Conservation (phyloP, 1,284 basidiomycete species). For the Singerocomus inundabilis region DNA sequence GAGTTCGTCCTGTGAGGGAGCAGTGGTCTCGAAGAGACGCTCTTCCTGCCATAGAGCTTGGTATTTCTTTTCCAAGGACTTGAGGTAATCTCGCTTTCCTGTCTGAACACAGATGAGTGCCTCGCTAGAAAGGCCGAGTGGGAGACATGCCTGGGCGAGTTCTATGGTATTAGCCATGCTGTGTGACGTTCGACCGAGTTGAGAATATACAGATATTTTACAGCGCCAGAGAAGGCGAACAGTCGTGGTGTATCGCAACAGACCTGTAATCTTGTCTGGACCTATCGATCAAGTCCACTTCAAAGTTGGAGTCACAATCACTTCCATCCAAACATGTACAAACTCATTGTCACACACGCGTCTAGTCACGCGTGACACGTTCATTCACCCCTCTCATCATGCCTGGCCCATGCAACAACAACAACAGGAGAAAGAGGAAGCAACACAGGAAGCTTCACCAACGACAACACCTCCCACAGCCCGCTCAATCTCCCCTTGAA, state of each 20-base stretch:
- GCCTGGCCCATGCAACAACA: constrained; percentile 49
- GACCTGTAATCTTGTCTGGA: constrained; percentile 26
- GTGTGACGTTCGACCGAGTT: constrained; percentile 11
- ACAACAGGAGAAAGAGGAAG: constrained; percentile 43
- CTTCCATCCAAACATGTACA: constrained; percentile 26
- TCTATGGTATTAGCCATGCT: constrained; percentile 55
- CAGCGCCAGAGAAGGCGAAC: constrained; percentile 34
- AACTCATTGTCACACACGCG: constrained; percentile 32
- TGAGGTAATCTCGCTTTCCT: constrained; percentile 87
- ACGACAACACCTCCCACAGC: background rate
- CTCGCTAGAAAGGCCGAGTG: background rate
- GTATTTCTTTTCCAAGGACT: constrained; percentile 79
- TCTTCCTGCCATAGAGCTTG: constrained; percentile 78
- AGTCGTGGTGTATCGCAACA: constrained; percentile 22
- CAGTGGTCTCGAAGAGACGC: constrained; percentile 79
- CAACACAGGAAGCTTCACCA: constrained; percentile 30
- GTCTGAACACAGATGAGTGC: constrained; percentile 54
- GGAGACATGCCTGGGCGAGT: constrained; percentile 46
- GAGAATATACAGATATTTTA: constrained; percentile 31
- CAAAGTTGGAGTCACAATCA: no score
- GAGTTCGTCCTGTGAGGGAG: constrained; percentile 70
- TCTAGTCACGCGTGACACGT: constrained; percentile 31
- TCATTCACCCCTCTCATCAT: constrained; percentile 27
- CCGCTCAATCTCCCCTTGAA: background rate
- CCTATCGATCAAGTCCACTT: no score